Percentiles rank a stretch among this genome's conserved stretches.
Conservation (phyloP, 1,139 yeast genomes). For the Taiozyma sp. region DNA sequence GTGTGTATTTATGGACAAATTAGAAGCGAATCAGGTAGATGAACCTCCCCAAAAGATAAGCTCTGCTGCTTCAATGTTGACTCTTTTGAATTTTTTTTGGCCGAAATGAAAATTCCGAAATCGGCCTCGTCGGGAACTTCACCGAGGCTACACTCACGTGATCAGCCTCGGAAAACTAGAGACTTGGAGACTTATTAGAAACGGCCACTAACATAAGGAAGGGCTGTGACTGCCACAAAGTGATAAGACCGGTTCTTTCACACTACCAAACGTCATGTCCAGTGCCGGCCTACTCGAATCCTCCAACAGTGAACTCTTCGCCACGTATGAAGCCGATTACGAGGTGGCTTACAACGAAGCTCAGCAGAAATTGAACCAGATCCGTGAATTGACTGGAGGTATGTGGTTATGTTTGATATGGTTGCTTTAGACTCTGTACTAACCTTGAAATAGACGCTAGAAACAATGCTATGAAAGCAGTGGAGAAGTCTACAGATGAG, state of each 20-base stretch:
- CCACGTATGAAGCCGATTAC: constrained; percentile 70
- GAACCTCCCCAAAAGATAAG: not conserved
- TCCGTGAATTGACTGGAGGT: constrained; percentile 50
- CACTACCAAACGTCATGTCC: constrained; percentile 14
- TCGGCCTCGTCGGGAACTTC: not conserved
- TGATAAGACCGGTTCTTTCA: not conserved
- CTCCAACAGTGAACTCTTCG: constrained; percentile 47
- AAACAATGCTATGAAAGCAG: constrained; percentile 47
- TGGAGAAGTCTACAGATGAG: constrained; percentile 71
- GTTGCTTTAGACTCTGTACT: constrained; percentile 19
- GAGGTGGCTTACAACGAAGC: constrained; percentile 71
- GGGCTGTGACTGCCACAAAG: not conserved
- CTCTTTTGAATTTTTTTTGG: not conserved
- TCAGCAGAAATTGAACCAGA: constrained; percentile 39
- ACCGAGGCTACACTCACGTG: not conserved
- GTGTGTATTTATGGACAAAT: not conserved
- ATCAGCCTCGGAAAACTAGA: not conserved
- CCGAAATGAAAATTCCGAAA: not conserved
- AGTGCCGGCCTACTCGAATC: constrained; percentile 18
- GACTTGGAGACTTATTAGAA: too few species aligned
- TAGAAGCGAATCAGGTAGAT: not conserved
- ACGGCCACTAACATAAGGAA: not conserved
- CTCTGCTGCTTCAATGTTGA: not conserved
- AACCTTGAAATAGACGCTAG: constrained; percentile 36
- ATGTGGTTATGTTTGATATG: constrained; percentile 20